A percentile compares a stretch with the other conserved stretches of the same genome.
Conservation (phyloP, 805 yeast genomes). For the Candida caryicola region DNA sequence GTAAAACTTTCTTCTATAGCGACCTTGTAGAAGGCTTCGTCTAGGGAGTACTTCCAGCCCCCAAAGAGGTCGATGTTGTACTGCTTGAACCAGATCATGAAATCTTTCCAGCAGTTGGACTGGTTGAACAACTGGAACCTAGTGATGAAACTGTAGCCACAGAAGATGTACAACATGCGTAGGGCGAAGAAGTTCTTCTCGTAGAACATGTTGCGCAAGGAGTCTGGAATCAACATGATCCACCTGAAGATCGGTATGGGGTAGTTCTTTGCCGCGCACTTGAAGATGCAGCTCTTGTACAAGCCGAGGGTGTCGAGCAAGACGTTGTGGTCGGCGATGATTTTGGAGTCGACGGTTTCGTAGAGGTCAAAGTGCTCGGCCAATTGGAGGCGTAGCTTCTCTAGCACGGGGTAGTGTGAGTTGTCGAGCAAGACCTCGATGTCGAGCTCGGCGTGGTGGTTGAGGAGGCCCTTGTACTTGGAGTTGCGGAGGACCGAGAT, state of each 20-base stretch:
- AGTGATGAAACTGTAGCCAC: slow-evolving; percentile 17
- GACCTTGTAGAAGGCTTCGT: slow-evolving; percentile 10
- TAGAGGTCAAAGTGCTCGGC: background rate
- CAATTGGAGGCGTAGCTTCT: slow-evolving; percentile 6
- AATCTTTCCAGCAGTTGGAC: slow-evolving; percentile 30
- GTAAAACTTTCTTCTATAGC: background rate
- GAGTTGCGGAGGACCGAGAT: background rate
- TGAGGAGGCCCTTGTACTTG: slow-evolving; percentile 4
- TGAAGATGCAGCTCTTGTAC: slow-evolving; percentile 13
- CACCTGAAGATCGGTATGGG: slow-evolving; percentile 34
- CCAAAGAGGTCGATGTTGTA: slow-evolving; percentile 11
- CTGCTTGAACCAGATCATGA: slow-evolving; percentile 17
- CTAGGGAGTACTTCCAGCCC: slow-evolving; percentile 13
- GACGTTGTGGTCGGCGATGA: background rate
- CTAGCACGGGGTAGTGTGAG: slow-evolving; percentile 7
- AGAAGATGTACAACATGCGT: slow-evolving; percentile 21
- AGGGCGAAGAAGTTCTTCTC: slow-evolving; percentile 23
- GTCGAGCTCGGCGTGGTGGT: background rate
- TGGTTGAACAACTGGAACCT: slow-evolving; percentile 20
- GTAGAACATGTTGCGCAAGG: slow-evolving; percentile 19
- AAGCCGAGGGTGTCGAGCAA: slow-evolving; percentile 8
- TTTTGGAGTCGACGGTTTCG: slow-evolving; percentile 1
- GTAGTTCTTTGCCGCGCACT: slow-evolving; percentile 16
- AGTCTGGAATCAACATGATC: slow-evolving; percentile 16
- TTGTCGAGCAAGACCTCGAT: background rate